Percentiles rank a stretch among this genome's conserved stretches.
Conservation (phyloP, 2,329 filamentous ascomycete genomes). For the Botrytis porri region DNA sequence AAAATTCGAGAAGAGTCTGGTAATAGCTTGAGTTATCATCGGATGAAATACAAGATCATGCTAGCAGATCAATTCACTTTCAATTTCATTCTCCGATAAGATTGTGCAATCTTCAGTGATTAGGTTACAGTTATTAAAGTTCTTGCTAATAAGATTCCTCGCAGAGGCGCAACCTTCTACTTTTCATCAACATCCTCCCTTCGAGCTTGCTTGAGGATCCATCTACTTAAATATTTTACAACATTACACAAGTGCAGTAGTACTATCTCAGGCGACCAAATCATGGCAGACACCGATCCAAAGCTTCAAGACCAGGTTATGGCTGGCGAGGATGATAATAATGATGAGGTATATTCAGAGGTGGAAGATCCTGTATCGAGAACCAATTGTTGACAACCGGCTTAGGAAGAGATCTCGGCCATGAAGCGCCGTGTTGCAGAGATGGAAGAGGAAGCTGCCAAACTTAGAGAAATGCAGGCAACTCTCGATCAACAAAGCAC, state of each 20-base stretch:
- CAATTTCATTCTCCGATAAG: not conserved
- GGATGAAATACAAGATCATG: not conserved
- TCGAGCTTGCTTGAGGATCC: not conserved
- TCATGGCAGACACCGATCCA: conserved; percentile 34
- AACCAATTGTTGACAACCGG: conserved; percentile 9
- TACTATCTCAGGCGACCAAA: not conserved
- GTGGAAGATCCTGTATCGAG: not conserved
- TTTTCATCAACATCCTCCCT: not conserved
- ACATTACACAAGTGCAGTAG: not conserved
- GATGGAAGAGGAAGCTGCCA: conserved; percentile 87
- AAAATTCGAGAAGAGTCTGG: not conserved
- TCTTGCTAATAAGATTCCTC: conserved; percentile 15
- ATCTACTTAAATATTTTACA: not conserved
- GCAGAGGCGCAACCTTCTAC: not conserved
- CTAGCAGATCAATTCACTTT: conserved; percentile 9
- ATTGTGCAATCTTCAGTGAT: not conserved
- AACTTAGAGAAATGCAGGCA: conserved; percentile 83
- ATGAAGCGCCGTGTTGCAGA: conserved; percentile 86
- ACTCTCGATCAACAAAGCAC: conserved; percentile 81
- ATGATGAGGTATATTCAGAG: conserved; percentile 35
- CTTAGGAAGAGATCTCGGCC: conserved; percentile 73
- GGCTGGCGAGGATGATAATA: conserved; percentile 34
- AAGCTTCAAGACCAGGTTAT: conserved; percentile 35
- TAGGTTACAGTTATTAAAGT: not conserved
- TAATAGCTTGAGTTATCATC: not conserved